phyloP scores from a whole-genome alignment of 805 yeast genomes.

The Candida broadrunensis region DNA sequence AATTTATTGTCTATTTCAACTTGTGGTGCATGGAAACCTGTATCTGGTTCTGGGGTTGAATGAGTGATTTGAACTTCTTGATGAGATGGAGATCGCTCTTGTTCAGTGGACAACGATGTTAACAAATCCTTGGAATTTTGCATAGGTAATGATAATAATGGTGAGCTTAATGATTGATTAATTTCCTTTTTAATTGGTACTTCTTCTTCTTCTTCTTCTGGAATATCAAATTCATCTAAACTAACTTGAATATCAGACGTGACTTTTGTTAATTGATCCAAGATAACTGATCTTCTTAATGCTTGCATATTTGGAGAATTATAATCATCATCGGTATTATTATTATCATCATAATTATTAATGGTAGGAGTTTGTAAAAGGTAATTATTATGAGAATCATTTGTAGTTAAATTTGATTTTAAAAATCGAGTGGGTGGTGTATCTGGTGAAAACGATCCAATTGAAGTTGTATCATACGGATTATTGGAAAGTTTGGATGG shows the following conservation, averaged over 20 bases:
- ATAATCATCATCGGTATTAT: constrained; percentile 7
- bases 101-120: background rate
- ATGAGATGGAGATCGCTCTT: background rate
- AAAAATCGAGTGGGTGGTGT: constrained; percentile 22
- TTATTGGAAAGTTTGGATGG: background rate
- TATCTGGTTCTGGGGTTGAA: background rate
- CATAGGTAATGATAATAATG: background rate
- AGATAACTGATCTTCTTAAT: constrained; percentile 33
- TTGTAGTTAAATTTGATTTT: background rate
- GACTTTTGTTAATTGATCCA: constrained; percentile 36
- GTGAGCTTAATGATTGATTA: background rate
- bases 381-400: constrained; percentile 3
- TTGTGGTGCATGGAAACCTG: background rate
- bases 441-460: constrained; percentile 38
- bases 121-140: background rate
- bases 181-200: background rate
- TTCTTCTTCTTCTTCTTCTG: constrained; percentile 3
- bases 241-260: constrained; percentile 37
- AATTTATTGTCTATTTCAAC: background rate
- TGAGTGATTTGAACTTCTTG: background rate
- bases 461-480: constrained; percentile 20
- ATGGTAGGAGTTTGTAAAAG: background rate
- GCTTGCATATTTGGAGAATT: constrained; percentile 7
- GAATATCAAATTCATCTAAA: constrained; percentile 15
- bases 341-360: constrained; percentile 1